Evolutionary conservation across 1,139 yeast species (phyloP), one percentile per base, ranked within the genome.

Genomic region (Suhomyces bokatorum): DNA sequence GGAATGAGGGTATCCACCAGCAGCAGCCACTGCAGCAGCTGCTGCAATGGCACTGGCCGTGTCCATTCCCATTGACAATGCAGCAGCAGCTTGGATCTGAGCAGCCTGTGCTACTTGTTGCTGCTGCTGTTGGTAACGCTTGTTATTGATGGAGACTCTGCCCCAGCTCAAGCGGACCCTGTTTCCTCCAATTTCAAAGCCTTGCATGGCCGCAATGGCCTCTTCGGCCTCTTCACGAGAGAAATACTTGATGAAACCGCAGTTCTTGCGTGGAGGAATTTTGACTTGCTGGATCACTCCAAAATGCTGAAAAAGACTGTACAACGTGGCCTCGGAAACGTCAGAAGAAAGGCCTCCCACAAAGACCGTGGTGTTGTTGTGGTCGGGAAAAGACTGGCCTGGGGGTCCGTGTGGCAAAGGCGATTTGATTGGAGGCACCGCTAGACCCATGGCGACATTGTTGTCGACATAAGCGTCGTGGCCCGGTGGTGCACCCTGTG

Each of bases 151-250:
- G 4, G 71, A 68, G 7, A 70, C 70, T 57, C 95, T 77, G 39
- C 97, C 98, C 97, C 97, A 90, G 43, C 95, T 84, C 49, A 90
- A 72, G 53, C 97, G 73, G 26, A 90, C 86, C 43, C 97, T 77
- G 42, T 87, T 84, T 42, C 91, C 95, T 11, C 90, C 95, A 57
- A 91, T 85, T 31, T 90, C 83, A 59, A 84, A 90, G 4, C 97
- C 97, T 67, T 90, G 96, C 96, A 91, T 86, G 43, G 87, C 87
- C 36, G 85, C 80, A 53, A 90, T 89, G 12, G 97, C 96, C 40
- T 83, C 83, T 63, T 90, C 97, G 0, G 97, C 97, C 52, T 89
- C 87, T 51, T 83, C 85, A 47, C 95, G 76, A 34, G 81, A 78
- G 26, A 83, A 77, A 61, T 83, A 90, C 63, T 87, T 95, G 45